Evolutionary conservation across 768 basidiomycete species (phyloP), one percentile per base, ranked within the genome.

Genomic region (Trametes cingulata): DNA sequence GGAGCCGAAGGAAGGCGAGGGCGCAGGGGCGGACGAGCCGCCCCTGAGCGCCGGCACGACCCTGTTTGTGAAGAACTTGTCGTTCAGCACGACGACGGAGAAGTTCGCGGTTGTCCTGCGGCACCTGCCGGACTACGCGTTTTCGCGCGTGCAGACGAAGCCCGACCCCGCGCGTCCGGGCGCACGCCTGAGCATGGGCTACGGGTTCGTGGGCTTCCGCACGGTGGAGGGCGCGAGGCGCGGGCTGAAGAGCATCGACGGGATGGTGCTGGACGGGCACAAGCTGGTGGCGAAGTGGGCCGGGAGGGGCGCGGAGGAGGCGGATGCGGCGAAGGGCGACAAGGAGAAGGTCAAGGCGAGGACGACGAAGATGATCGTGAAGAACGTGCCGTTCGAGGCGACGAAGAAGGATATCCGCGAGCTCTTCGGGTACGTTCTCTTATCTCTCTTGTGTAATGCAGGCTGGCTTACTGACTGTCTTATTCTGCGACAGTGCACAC

Each of bases 371-470:
- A 87, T 98, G 82, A 86, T 98, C 51, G 93, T 98, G 65, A 98
- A 98, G 85, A 99, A 99, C 68, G 82, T 98, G 54, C 95, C 97
- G 40, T 99, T 99, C 77, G 97, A 99, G 74, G 93, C 90, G 45
- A 89, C 89, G 42, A 93, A 90, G 79, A 94, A 91, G 76, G 97
- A 99, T 66, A 81, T 99, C 24, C 80, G 90, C 55, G 90, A 91
- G 62, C 73, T 98, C 36, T 97, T 98, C 73, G 82, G 89, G 93
- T 95, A 64, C 56, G 88, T 81, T 3, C n/a, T 47, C 33, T 22
- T 20, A 19, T 19, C 25, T 40, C 53, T 36, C 50, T 41, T 25
- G 6, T 65, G 51, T 3, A 56, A 55, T 61, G 47, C 27, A 2
- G 19, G 6, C 36, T 35, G 14, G 7, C 17, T 39, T 49, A 14